phyloP scores from a whole-genome alignment of 805 yeast genomes.

The Teunomyces funiuensis region DNA sequence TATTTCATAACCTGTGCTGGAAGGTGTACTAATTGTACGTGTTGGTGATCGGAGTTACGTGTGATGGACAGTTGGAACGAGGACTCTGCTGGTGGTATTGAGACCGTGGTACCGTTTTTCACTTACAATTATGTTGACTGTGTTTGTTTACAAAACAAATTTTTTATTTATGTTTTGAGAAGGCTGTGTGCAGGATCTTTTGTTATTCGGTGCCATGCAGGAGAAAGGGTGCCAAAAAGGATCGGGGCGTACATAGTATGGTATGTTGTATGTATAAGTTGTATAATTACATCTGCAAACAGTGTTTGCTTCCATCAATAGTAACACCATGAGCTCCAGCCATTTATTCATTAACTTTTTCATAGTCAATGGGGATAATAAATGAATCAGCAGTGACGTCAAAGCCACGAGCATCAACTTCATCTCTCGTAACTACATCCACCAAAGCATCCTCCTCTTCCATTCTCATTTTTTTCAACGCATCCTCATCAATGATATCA shows the following conservation, averaged over 20 bases:
- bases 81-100: background rate
- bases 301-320: too few relatives aligned
- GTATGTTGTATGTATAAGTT: too few relatives aligned
- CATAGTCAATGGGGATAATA: conserved; percentile 56
- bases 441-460: conserved; percentile 64
- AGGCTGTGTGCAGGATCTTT: background rate
- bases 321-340: too few relatives aligned
- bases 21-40: background rate
- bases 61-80: background rate
- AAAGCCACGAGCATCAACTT: conserved; percentile 71
- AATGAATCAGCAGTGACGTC: conserved; percentile 51
- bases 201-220: background rate
- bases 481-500: conserved; percentile 72
- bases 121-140: conserved; percentile 6
- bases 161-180: conserved; percentile 9
- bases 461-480: conserved; percentile 56
- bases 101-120: background rate
- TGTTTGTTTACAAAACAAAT: conserved; percentile 23
- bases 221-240: background rate
- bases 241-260: too few relatives aligned
- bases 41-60: background rate
- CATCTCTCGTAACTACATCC: conserved; percentile 67
- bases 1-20: background rate
- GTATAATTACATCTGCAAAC: too few relatives aligned
- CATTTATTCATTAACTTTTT: conserved; percentile 6